Conservation (phyloP, 2,329 filamentous ascomycete species). For the Pyrenophora teres region DNA sequence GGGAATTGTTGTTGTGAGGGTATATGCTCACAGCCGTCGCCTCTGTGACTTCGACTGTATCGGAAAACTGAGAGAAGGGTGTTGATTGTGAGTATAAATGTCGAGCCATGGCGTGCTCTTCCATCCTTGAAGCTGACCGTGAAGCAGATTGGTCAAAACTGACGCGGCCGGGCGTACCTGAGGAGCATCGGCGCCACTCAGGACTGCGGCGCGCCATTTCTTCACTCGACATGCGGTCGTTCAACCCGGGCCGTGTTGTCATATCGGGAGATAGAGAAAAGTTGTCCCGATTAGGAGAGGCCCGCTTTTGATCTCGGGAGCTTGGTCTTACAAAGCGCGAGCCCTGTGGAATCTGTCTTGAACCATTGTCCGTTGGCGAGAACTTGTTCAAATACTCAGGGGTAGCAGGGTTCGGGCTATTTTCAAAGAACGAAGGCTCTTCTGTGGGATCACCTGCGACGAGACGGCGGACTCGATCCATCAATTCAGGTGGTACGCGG, state of each 20-base stretch:
- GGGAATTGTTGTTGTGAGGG: slow-evolving; percentile 66
- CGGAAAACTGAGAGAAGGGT: slow-evolving; percentile 53
- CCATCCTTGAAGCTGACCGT: slow-evolving; percentile 46
- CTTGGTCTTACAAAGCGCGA: slow-evolving; percentile 32
- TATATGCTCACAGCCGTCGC: slow-evolving; percentile 65
- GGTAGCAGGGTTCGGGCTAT: slow-evolving; percentile 16
- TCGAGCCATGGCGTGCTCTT: slow-evolving; percentile 48
- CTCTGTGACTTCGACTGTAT: slow-evolving; percentile 64
- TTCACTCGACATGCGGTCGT: slow-evolving; percentile 33
- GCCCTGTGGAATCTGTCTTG: slow-evolving; percentile 28
- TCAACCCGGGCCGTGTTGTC: slow-evolving; percentile 25
- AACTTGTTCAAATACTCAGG: slow-evolving; percentile 15
- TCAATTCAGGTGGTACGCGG: slow-evolving; percentile 28
- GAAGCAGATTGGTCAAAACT: slow-evolving; percentile 46
- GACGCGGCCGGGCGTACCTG: slow-evolving; percentile 42
- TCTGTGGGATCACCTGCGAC: slow-evolving; percentile 26
- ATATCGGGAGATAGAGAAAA: slow-evolving; percentile 36
- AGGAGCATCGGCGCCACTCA: slow-evolving; percentile 38
- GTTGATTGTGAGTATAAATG: slow-evolving; percentile 57
- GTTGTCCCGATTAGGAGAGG: slow-evolving; percentile 36
- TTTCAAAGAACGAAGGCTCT: slow-evolving; percentile 10
- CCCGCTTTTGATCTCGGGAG: slow-evolving; percentile 37
- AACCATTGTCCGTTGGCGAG: slow-evolving; percentile 24
- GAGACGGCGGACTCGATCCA: slow-evolving; percentile 33
- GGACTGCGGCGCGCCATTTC: slow-evolving; percentile 39